phyloP scores from a whole-genome alignment of 768 basidiomycete genomes.

The Dacryopinax spathularia region DNA sequence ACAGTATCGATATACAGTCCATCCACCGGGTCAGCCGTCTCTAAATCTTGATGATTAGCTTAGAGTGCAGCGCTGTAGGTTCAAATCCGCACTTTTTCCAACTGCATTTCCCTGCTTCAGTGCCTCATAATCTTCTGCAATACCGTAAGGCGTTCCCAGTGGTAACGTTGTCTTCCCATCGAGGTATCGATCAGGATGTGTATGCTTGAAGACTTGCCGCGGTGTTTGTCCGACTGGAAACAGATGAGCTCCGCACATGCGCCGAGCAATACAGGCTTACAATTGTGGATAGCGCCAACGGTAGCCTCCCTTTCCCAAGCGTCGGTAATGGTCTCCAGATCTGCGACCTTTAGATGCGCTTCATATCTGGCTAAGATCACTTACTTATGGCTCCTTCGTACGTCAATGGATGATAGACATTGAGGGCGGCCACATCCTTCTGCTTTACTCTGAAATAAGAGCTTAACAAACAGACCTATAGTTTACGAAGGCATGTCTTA shows the following conservation, averaged over 20 bases:
- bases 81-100: conserved; percentile 18
- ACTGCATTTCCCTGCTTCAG: conserved; percentile 24
- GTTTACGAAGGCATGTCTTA: too few relatives aligned
- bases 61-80: conserved; percentile 16
- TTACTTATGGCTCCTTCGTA: conserved; percentile 80
- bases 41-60: conserved; percentile 19
- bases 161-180: conserved; percentile 63
- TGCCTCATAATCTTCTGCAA: conserved; percentile 70
- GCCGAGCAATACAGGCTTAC: conserved; percentile 28
- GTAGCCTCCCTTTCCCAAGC: conserved; percentile 82
- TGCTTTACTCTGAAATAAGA: conserved; percentile 42
- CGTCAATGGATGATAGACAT: conserved; percentile 84
- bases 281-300: conserved; percentile 91
- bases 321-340: conserved; percentile 74
- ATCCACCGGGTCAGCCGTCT: conserved; percentile 32
- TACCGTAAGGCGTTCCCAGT: conserved; percentile 51
- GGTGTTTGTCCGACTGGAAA: conserved; percentile 81
- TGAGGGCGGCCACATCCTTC: conserved; percentile 57
- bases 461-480: neutral
- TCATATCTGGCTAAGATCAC: conserved; percentile 5
- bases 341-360: conserved; percentile 29
- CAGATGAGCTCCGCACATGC: neutral
- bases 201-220: conserved; percentile 57
- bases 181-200: conserved; percentile 64
- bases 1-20: conserved; percentile 43